Evolutionary conservation across 2,329 filamentous ascomycete species (phyloP).

Genomic region (Pyrenochaeta sp.): DNA sequence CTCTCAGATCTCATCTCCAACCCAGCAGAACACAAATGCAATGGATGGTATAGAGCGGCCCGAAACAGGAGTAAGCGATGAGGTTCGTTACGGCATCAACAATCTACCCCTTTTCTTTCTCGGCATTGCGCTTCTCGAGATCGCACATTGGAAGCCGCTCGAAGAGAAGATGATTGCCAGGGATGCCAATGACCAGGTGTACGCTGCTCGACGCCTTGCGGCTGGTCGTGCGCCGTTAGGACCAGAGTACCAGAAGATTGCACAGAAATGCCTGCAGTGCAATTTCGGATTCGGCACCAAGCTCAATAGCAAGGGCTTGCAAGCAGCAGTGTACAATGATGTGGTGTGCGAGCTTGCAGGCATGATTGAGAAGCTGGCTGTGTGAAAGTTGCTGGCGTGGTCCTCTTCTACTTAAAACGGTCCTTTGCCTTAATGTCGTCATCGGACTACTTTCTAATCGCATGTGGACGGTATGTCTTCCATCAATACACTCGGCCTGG

Average conservation of each 20-base stretch:
- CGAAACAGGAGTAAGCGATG: constrained; percentile 14
- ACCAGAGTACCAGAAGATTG: constrained; percentile 26
- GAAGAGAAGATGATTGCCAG: constrained; percentile 21
- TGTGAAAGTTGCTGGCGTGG: neutral
- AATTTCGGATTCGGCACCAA: constrained; percentile 32
- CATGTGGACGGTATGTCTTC: no score
- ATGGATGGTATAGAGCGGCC: constrained; percentile 25
- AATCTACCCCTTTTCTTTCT: constrained; percentile 35
- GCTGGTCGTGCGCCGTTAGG: constrained; percentile 19
- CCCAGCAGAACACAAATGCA: neutral
- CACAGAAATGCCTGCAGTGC: constrained; percentile 27
- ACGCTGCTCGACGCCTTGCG: constrained; percentile 32
- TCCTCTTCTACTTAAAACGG: no score
- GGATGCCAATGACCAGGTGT: constrained; percentile 26
- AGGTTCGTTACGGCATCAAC: constrained; percentile 31
- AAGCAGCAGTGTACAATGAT: constrained; percentile 34
- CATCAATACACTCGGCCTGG: no score
- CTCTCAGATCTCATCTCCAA: constrained; percentile 17
- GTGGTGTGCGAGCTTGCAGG: constrained; percentile 31
- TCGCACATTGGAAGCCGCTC: constrained; percentile 33
- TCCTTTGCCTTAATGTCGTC: no score
- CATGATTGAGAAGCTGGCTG: constrained; percentile 10
- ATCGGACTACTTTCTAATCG: no score
- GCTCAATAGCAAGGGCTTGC: constrained; percentile 28
- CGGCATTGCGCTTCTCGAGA: constrained; percentile 36